Conservation (phyloP, 2,329 filamentous ascomycete genomes). For the Botrytis squamosa region DNA sequence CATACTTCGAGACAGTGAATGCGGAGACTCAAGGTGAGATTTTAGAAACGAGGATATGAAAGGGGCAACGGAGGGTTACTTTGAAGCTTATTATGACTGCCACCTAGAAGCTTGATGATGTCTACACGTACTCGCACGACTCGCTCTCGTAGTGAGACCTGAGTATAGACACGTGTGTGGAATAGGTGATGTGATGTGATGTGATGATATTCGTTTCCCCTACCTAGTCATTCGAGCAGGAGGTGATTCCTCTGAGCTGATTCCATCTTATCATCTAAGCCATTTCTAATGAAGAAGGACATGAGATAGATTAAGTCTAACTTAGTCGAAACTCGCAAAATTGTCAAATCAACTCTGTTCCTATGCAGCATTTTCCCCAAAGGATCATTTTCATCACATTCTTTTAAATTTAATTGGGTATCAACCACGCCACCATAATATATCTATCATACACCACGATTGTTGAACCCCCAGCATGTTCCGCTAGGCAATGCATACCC, state of each 20-base stretch:
- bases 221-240: neutral
- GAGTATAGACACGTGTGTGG: neutral
- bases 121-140: neutral
- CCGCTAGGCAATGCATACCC: neutral
- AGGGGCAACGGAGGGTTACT: constrained; percentile 5
- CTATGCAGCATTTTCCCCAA: neutral
- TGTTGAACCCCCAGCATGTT: neutral
- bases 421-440: neutral
- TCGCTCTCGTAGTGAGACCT: constrained; percentile 1
- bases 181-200: neutral
- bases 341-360: neutral
- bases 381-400: neutral
- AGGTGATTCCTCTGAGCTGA: neutral
- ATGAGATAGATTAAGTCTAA: neutral
- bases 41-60: constrained; percentile 9
- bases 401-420: neutral
- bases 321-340: constrained; percentile 1
- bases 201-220: neutral
- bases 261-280: neutral
- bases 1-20: constrained; percentile 1
- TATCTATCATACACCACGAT: neutral
- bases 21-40: constrained; percentile 12
- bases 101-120: neutral
- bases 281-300: neutral
- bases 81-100: neutral